A percentile compares a stretch with the other conserved stretches of the same genome.
Conservation (phyloP, 2,329 filamentous ascomycete genomes). For the Leptosphaerulina australis region DNA sequence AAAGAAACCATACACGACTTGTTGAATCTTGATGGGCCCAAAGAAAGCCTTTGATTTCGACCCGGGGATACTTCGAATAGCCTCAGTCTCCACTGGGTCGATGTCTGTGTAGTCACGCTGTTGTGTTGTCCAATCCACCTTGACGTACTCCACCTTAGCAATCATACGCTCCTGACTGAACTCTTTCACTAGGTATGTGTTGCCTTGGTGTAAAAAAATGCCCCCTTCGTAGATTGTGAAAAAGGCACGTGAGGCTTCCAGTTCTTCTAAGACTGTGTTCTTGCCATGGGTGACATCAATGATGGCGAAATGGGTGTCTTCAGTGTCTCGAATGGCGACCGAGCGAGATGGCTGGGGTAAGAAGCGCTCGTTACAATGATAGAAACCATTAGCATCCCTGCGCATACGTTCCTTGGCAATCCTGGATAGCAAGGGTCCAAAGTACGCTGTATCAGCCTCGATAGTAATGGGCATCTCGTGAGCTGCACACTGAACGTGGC, state of each 20-base stretch:
- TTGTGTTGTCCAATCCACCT: constrained; percentile 92
- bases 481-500: constrained; percentile 93
- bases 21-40: constrained; percentile 82
- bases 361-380: constrained; percentile 87
- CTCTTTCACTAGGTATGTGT: constrained; percentile 88
- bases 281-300: constrained; percentile 82
- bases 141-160: constrained; percentile 85
- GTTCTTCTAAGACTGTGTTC: constrained; percentile 88
- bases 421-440: constrained; percentile 72
- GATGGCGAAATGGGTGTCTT: constrained; percentile 92
- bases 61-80: constrained; percentile 72
- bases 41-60: constrained; percentile 77
- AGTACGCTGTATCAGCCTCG: constrained; percentile 75
- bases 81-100: constrained; percentile 90
- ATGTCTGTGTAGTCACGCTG: constrained; percentile 94
- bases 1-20: constrained; percentile 95
- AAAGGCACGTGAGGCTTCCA: constrained; percentile 93
- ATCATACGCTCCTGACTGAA: constrained; percentile 80
- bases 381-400: constrained; percentile 78
- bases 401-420: constrained; percentile 77
- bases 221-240: constrained; percentile 97
- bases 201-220: constrained; percentile 96
- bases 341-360: constrained; percentile 81
- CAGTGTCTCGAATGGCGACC: constrained; percentile 86
- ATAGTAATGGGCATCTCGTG: constrained; percentile 92